These are phyloP conservation scores for Camelina neglecta DNA, from an alignment of 345 rosid species.

Conservation along the genomic window DNA sequence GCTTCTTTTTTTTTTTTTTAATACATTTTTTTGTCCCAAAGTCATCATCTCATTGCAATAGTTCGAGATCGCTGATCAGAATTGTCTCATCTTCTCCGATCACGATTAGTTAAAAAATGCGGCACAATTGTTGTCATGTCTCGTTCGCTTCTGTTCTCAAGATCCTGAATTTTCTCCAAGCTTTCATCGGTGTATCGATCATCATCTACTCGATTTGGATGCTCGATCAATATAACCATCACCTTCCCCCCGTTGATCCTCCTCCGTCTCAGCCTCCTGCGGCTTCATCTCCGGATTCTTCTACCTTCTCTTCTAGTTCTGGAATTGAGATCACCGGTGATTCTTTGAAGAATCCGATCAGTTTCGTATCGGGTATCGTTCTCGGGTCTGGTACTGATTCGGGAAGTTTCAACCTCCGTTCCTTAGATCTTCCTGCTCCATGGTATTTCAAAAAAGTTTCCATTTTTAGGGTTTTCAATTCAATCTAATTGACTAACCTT, in stretches of 20 bases:
- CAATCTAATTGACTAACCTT: neutral
- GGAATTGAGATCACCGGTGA: constrained; percentile 24
- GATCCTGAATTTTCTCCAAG: constrained; percentile 71
- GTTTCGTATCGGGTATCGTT: constrained; percentile 46
- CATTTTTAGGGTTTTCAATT: constrained; percentile 26
- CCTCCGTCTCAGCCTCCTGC: constrained; percentile 38
- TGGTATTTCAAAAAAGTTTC: constrained; percentile 55
- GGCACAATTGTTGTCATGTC: constrained; percentile 74
- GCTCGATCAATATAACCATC: constrained; percentile 79
- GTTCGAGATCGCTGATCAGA: constrained; percentile 25
- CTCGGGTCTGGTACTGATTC: constrained; percentile 49
- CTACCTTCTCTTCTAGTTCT: constrained; percentile 25
- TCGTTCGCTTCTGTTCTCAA: constrained; percentile 70
- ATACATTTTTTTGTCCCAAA: neutral
- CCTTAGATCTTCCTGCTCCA: constrained; percentile 79
- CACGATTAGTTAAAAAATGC: constrained; percentile 44
- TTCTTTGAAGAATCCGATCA: constrained; percentile 33
- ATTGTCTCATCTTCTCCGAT: neutral
- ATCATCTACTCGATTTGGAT: constrained; percentile 84
- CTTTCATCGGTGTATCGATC: constrained; percentile 68
- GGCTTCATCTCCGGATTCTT: constrained; percentile 34
- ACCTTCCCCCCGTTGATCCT: constrained; percentile 50
- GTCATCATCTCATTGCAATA: neutral
- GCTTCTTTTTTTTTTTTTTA: neutral
- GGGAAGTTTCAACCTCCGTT: constrained; percentile 50